phyloP scores from a whole-genome alignment of 768 basidiomycete genomes.

The Rubroboletus satanas region DNA sequence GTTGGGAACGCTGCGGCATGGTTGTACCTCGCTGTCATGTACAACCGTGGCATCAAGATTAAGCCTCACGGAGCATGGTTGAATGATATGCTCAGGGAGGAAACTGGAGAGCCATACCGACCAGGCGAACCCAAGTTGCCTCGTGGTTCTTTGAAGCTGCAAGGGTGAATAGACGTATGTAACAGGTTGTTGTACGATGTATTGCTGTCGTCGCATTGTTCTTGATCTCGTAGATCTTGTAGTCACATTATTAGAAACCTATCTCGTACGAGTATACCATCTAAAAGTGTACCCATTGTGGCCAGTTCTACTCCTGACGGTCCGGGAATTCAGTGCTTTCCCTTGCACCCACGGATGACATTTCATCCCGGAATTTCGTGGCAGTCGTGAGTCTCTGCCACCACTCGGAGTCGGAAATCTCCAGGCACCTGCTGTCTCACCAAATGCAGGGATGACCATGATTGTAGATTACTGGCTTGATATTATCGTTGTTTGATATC shows the following conservation, averaged over 20 bases:
- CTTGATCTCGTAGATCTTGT: background rate
- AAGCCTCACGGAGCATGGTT: slow-evolving; percentile 81
- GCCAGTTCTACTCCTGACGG: background rate
- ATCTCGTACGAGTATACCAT: slow-evolving; percentile 7
- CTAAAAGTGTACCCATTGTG: background rate
- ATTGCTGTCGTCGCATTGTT: background rate
- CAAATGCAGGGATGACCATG: background rate
- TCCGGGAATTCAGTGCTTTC: background rate
- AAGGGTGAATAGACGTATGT: slow-evolving; percentile 14
- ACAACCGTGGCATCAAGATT: slow-evolving; percentile 69
- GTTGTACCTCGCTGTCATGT: slow-evolving; percentile 77
- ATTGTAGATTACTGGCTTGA: background rate
- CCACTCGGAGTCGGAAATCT: background rate
- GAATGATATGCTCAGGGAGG: slow-evolving; percentile 74
- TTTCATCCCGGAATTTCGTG: background rate
- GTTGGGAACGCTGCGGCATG: slow-evolving; percentile 72
- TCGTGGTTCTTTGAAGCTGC: slow-evolving; percentile 54
- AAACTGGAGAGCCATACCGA: slow-evolving; percentile 68
- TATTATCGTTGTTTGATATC: background rate
- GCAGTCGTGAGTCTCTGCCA: background rate
- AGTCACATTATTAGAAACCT: slow-evolving; percentile 7
- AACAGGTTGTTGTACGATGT: slow-evolving; percentile 9
- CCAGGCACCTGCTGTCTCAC: background rate
- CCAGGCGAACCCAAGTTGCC: slow-evolving; percentile 71
- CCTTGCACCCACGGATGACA: background rate